These are phyloP conservation scores for Hibiscus mutabilis DNA, from an alignment of 345 rosid species.

Conservation along the genomic window DNA sequence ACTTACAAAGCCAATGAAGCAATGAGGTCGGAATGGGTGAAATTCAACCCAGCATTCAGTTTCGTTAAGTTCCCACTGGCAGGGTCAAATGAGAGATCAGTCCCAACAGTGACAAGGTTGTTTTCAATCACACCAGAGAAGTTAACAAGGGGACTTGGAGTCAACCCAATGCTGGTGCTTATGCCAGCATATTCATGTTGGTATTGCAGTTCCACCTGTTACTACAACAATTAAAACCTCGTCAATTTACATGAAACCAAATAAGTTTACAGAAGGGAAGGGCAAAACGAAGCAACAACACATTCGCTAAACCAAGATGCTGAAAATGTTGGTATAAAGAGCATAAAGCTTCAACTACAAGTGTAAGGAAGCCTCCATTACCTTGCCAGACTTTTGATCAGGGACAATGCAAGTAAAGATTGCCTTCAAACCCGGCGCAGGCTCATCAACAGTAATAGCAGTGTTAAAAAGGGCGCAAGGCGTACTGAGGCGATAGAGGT, in stretches of 20 bases:
- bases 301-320: neutral
- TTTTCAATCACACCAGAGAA: constrained; percentile 84
- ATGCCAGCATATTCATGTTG: constrained; percentile 88
- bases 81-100: constrained; percentile 78
- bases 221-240: neutral
- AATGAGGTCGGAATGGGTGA: constrained; percentile 59
- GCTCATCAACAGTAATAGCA: constrained; percentile 76
- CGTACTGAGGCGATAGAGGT: no score
- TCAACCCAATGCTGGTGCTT: constrained; percentile 73
- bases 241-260: neutral
- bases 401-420: constrained; percentile 74
- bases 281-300: neutral
- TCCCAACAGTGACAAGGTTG: constrained; percentile 51
- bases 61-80: constrained; percentile 69
- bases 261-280: neutral
- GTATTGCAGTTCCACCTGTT: constrained; percentile 87
- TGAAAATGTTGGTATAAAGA: neutral
- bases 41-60: constrained; percentile 63
- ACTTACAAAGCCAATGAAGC: constrained; percentile 55
- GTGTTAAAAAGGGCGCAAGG: no score
- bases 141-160: constrained; percentile 68
- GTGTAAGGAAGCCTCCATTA: constrained; percentile 8
- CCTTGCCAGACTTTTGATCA: constrained; percentile 98
- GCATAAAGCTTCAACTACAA: neutral
- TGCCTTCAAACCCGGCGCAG: constrained; percentile 85